Conservation (phyloP, 306 rosid genomes). For the Ormosia emarginata region DNA sequence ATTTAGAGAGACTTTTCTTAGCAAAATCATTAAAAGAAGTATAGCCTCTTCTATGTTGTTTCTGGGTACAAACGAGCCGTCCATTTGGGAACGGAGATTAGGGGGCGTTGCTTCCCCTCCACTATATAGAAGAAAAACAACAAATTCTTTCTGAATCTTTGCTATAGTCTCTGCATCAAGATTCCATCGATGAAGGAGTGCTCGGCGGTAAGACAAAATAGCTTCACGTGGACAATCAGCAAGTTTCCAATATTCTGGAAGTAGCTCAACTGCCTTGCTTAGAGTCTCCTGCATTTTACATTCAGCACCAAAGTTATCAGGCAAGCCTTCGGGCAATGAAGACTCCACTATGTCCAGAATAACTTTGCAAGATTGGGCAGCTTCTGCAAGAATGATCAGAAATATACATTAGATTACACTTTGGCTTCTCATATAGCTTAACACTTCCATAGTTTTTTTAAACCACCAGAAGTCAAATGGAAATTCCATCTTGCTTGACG, state of each 20-base stretch:
- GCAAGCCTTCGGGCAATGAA: slow-evolving; percentile 86
- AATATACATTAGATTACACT: slow-evolving; percentile 23
- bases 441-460: background rate
- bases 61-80: slow-evolving; percentile 71
- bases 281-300: slow-evolving; percentile 97
- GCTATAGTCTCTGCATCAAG: slow-evolving; percentile 57
- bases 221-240: slow-evolving; percentile 74
- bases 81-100: slow-evolving; percentile 78
- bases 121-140: slow-evolving; percentile 71
- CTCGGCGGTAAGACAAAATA: slow-evolving; percentile 68
- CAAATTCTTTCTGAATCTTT: slow-evolving; percentile 77
- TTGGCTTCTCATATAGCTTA: slow-evolving; percentile 8
- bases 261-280: slow-evolving; percentile 67
- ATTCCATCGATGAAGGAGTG: slow-evolving; percentile 78
- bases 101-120: slow-evolving; percentile 85
- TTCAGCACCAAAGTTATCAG: slow-evolving; percentile 74
- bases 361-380: slow-evolving; percentile 79
- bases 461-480: background rate
- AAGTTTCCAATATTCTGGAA: slow-evolving; percentile 85
- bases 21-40: slow-evolving; percentile 78
- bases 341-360: slow-evolving; percentile 89
- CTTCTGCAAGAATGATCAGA: slow-evolving; percentile 73
- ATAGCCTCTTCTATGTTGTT: slow-evolving; percentile 92
- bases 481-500: background rate
- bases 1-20: slow-evolving; percentile 59